phyloP scores from a whole-genome alignment of 2,329 filamentous ascomycete species.

The Parasarocladium wereldwijsianum region DNA sequence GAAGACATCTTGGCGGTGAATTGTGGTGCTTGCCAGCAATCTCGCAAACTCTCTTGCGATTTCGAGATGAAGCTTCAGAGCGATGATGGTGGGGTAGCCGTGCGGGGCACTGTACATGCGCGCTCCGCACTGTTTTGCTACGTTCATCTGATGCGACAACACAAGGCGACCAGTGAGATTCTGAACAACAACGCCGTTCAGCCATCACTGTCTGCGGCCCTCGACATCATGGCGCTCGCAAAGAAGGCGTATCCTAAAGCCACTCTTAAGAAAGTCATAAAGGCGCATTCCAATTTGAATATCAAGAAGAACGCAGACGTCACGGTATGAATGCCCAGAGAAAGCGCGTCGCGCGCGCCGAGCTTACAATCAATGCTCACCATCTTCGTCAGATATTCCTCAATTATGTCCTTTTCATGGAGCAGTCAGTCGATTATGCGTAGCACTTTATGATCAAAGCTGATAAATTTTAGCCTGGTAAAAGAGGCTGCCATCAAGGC shows the following conservation, averaged over 20 bases:
- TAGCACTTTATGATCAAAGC: background rate
- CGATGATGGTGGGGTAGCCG: constrained; percentile 6
- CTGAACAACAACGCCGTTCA: background rate
- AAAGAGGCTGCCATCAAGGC: constrained; percentile 67
- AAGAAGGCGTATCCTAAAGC: constrained; percentile 72
- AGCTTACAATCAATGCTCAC: constrained; percentile 10
- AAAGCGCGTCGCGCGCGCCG: constrained; percentile 3
- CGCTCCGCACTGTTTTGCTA: background rate
- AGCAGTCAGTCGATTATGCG: constrained; percentile 27
- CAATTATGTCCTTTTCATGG: constrained; percentile 73
- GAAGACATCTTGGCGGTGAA: constrained; percentile 19
- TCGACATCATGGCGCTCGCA: constrained; percentile 21
- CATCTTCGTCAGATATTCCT: constrained; percentile 52
- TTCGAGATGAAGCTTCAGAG: constrained; percentile 4
- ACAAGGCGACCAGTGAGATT: background rate
- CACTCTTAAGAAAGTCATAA: constrained; percentile 78
- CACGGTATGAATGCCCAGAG: constrained; percentile 37
- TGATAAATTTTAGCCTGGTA: constrained; percentile 41
- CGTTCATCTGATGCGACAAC: too few relatives aligned
- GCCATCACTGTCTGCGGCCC: too few relatives aligned
- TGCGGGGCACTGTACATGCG: constrained; percentile 9
- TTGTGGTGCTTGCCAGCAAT: constrained; percentile 7
- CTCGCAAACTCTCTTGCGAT: background rate
- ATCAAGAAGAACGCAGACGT: constrained; percentile 79
- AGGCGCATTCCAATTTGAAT: constrained; percentile 69